phyloP scores from a whole-genome alignment of 73 alveolate species.

The Paramecium primaurelia region DNA sequence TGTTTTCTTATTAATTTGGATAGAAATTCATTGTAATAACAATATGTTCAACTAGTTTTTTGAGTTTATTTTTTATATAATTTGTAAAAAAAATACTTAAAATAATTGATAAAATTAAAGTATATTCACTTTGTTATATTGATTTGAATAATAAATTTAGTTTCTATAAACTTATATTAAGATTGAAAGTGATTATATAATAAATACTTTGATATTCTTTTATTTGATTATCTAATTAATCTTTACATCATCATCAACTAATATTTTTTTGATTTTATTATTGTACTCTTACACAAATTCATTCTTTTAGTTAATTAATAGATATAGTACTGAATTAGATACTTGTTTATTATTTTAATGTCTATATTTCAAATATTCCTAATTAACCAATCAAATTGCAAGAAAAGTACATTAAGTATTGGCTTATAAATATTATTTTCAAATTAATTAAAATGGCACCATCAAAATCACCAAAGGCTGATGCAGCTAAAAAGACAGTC shows the following conservation, averaged over 20 bases:
- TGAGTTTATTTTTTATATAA: neutral
- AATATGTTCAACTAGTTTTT: neutral
- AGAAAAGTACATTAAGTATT: neutral
- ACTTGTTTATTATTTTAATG: neutral
- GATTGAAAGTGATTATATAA: neutral
- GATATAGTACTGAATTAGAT: neutral
- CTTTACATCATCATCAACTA: neutral
- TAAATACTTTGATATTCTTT: neutral
- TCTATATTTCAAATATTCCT: constrained; percentile 8
- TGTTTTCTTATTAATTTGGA: neutral
- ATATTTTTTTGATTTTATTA: neutral
- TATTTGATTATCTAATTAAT: neutral
- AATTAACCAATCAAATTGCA: constrained; percentile 38
- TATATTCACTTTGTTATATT: no score
- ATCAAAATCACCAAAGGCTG: constrained; percentile 67
- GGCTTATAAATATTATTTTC: neutral
- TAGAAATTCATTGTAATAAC: neutral
- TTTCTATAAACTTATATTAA: neutral
- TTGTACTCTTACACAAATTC: neutral
- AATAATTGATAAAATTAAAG: no score
- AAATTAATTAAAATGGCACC: constrained; percentile 61
- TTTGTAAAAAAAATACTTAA: no score
- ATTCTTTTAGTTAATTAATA: neutral
- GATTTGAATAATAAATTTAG: neutral
- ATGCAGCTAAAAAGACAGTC: constrained; percentile 61